Percentiles rank a stretch among this genome's conserved stretches.
Conservation (phyloP, 208 protist genomes). For the Acanthamoeba royreba region DNA sequence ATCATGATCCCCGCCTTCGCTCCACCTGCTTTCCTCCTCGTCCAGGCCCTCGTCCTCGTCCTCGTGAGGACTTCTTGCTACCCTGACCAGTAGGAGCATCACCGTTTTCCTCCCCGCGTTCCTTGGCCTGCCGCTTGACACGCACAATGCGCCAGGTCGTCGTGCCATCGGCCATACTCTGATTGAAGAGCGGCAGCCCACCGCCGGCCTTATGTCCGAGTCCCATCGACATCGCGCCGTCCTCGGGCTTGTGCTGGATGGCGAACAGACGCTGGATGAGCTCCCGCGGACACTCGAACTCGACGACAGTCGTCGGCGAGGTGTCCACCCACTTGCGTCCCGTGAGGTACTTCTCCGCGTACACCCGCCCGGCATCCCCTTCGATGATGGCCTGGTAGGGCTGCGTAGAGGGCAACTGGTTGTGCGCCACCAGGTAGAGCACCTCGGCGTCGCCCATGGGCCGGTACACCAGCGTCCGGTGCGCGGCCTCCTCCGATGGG, state of each 20-base stretch:
- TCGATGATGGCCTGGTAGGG: conserved; percentile 72
- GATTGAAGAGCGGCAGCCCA: conserved; percentile 62
- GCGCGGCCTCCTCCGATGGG: not conserved
- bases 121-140: conserved; percentile 50
- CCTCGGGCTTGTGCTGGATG: conserved; percentile 67
- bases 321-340: conserved; percentile 67
- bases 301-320: conserved; percentile 59
- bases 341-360: conserved; percentile 62
- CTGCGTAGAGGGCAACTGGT: conserved; percentile 57
- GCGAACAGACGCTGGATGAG: conserved; percentile 50
- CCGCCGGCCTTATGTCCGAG: conserved; percentile 61
- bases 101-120: not conserved
- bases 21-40: too few species aligned
- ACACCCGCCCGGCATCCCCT: conserved; percentile 47
- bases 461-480: conserved; percentile 57
- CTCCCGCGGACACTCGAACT: conserved; percentile 51
- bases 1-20: too few species aligned
- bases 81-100: not conserved
- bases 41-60: not conserved
- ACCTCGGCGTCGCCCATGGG: conserved; percentile 66
- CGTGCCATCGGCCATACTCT: conserved; percentile 5
- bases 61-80: not conserved
- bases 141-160: conserved; percentile 58
- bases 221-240: conserved; percentile 66
- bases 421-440: conserved; percentile 31